Percentiles rank a stretch among this genome's conserved stretches.
Evolutionary conservation across 2,329 filamentous ascomycete genomes (phyloP).

Genomic region (Beauveria bassiana): DNA sequence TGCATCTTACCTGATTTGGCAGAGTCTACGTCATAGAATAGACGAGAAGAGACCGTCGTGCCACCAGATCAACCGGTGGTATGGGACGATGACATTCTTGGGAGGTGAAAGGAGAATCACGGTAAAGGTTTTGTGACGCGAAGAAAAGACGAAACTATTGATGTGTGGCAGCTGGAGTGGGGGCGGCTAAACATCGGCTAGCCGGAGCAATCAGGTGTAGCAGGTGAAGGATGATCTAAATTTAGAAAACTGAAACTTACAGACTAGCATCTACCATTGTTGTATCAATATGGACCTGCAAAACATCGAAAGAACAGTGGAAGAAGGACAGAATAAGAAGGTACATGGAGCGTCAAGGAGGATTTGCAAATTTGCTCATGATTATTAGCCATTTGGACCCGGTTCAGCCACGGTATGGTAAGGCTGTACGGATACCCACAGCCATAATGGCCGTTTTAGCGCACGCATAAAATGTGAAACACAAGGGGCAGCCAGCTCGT

Average conservation of each 20-base stretch:
- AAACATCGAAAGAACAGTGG: neutral
- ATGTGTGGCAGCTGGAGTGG: constrained; percentile 6
- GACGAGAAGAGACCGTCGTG: neutral
- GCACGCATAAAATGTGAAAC: constrained; percentile 5
- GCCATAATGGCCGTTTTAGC: constrained; percentile 1
- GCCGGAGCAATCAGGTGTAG: neutral
- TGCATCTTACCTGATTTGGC: constrained; percentile 16
- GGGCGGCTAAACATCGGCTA: constrained; percentile 11
- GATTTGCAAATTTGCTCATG: neutral
- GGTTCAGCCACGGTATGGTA: neutral
- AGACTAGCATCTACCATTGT: neutral
- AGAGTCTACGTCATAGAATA: constrained; percentile 2
- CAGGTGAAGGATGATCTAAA: neutral
- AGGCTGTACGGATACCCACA: neutral
- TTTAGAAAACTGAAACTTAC: neutral
- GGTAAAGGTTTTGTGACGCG: neutral
- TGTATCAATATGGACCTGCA: neutral
- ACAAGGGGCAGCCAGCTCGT: neutral
- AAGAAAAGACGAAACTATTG: neutral
- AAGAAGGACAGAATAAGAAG: neutral
- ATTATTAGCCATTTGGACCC: neutral
- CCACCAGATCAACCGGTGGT: constrained; percentile 9
- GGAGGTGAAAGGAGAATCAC: neutral
- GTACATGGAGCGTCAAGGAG: neutral
- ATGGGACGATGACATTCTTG: constrained; percentile 7